phyloP scores from a whole-genome alignment of 768 basidiomycete species.

The Pisolithus albus region DNA sequence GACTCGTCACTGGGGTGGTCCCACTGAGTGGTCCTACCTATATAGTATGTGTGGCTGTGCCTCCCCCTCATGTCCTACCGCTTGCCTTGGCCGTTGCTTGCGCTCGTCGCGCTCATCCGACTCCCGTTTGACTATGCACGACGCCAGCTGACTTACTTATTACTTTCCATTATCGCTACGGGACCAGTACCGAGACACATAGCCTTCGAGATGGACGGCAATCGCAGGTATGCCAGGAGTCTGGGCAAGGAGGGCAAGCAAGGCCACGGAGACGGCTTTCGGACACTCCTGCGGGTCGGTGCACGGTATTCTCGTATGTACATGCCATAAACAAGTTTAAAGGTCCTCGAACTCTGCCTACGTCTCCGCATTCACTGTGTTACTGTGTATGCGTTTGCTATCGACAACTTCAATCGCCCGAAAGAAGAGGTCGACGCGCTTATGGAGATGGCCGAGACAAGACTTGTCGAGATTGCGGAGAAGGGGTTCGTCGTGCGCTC shows the following conservation, averaged over 20 bases:
- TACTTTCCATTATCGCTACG: conserved; percentile 63
- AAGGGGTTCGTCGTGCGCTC: conserved; percentile 57
- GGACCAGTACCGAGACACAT: conserved; percentile 88
- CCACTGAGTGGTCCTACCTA: too few species aligned
- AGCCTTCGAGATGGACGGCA: conserved; percentile 97
- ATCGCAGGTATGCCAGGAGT: conserved; percentile 79
- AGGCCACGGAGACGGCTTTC: conserved; percentile 83
- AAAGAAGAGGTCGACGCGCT: conserved; percentile 80
- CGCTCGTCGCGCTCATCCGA: conserved; percentile 9
- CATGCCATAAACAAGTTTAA: not conserved
- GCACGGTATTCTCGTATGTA: too few species aligned
- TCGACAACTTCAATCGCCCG: conserved; percentile 92
- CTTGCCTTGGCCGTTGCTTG: not conserved
- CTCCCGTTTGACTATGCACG: conserved; percentile 11
- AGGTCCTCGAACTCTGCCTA: conserved; percentile 86
- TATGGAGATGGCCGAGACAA: conserved; percentile 77
- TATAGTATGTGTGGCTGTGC: conserved; percentile 17
- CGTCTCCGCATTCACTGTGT: conserved; percentile 76
- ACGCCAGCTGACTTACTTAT: conserved; percentile 29
- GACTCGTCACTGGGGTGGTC: too few species aligned
- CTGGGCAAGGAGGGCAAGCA: conserved; percentile 57
- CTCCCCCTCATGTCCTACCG: not conserved
- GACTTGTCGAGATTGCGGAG: conserved; percentile 68
- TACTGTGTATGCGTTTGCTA: conserved; percentile 94
- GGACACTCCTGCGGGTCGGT: conserved; percentile 64